These are phyloP conservation scores for Lactarius vividus DNA, from an alignment of 768 basidiomycete species.

Conservation along the genomic window DNA sequence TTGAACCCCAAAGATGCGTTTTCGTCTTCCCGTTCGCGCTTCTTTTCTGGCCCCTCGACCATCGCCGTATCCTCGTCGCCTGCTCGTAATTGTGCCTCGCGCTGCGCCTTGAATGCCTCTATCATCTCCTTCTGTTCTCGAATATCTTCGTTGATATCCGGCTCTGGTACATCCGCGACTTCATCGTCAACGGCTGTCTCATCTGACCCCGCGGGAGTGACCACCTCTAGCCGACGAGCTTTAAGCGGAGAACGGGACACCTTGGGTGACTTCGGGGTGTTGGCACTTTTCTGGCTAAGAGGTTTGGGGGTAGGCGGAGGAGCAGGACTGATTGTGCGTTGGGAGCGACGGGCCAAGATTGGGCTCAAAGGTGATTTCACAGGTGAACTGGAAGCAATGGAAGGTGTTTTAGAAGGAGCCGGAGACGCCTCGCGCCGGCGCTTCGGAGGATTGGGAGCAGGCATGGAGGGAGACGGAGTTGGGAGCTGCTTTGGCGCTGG, in stretches of 20 bases:
- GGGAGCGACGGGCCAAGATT: constrained; percentile 41
- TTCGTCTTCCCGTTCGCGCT: constrained; percentile 56
- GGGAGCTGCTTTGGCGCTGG: constrained; percentile 32
- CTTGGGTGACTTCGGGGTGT: constrained; percentile 38
- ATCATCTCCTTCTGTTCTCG: constrained; percentile 78
- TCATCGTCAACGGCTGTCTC: constrained; percentile 65
- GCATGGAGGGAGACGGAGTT: constrained; percentile 38
- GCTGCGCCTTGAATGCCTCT: constrained; percentile 62
- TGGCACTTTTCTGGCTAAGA: constrained; percentile 32
- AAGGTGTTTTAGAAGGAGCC: constrained; percentile 49
- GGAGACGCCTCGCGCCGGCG: constrained; percentile 62
- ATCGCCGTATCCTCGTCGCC: constrained; percentile 30
- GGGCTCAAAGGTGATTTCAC: constrained; percentile 22
- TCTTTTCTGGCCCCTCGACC: constrained; percentile 31
- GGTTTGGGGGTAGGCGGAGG: constrained; percentile 39
- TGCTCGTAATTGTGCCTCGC: constrained; percentile 38
- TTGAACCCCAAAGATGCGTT: constrained; percentile 53
- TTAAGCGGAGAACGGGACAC: constrained; percentile 37
- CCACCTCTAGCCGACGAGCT: constrained; percentile 37
- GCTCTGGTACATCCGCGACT: constrained; percentile 48
- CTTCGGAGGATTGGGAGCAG: constrained; percentile 34
- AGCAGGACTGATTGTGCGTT: constrained; percentile 43
- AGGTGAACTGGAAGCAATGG: constrained; percentile 29
- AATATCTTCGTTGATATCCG: constrained; percentile 68
- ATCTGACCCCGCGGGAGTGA: constrained; percentile 55